Evolutionary conservation across 2,329 filamentous ascomycete species (phyloP).

Genomic region (Colletotrichum caudatum): DNA sequence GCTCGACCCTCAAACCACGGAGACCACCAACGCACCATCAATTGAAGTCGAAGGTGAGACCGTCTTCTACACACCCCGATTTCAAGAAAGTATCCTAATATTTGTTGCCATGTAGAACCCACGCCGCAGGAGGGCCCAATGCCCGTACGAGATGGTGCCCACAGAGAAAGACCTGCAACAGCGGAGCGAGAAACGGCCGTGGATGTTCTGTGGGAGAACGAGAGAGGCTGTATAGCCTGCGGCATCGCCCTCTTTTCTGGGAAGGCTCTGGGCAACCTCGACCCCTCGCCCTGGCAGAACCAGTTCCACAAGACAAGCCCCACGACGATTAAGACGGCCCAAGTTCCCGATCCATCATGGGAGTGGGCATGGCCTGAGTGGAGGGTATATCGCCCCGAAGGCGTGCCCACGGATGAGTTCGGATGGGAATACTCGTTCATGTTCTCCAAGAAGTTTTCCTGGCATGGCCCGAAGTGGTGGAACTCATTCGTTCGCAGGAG

Average conservation of each 20-base stretch:
- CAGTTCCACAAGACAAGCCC: constrained; percentile 69
- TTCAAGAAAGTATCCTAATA: background rate
- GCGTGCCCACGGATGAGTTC: constrained; percentile 78
- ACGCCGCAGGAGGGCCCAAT: constrained; percentile 29
- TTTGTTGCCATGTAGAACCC: constrained; percentile 8
- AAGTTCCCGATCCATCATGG: constrained; percentile 95
- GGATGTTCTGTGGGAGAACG: constrained; percentile 95
- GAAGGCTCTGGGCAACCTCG: constrained; percentile 85
- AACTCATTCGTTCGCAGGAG: constrained; percentile 93
- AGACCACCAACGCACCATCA: constrained; percentile 33
- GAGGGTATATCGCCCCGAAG: constrained; percentile 77
- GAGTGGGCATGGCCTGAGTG: constrained; percentile 83
- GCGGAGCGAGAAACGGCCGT: constrained; percentile 68
- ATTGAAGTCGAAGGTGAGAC: constrained; percentile 41
- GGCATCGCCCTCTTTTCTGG: constrained; percentile 91
- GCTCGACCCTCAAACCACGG: constrained; percentile 5
- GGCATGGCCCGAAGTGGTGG: constrained; percentile 94
- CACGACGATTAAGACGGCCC: constrained; percentile 82
- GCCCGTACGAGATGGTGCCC: constrained; percentile 7
- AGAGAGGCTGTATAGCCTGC: constrained; percentile 90
- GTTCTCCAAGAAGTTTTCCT: constrained; percentile 79
- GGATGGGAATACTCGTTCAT: constrained; percentile 98
- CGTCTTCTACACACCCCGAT: too few relatives aligned
- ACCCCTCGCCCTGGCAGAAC: constrained; percentile 90
- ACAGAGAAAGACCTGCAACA: constrained; percentile 16